Evolutionary conservation across 139 green algal species (phyloP).

Genomic region (Dunaliella sp.): DNA sequence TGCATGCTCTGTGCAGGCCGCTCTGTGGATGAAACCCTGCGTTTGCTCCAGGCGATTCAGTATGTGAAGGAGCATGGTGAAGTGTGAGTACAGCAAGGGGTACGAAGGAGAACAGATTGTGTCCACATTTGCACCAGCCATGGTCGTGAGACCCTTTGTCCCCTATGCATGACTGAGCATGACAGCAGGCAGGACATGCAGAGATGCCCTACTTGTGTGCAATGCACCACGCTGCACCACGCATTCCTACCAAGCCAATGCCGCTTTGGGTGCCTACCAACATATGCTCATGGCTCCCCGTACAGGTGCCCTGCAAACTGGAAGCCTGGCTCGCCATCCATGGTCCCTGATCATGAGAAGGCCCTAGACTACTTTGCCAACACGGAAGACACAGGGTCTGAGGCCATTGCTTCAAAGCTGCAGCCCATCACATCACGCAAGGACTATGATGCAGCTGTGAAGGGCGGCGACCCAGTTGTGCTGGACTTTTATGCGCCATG

Average conservation of each 20-base stretch:
- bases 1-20: no score
- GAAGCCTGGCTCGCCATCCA: conserved; percentile 89
- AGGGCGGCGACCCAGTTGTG: conserved; percentile 13
- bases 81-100: conserved; percentile 25
- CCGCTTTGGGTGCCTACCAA: no score
- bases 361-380: conserved; percentile 50
- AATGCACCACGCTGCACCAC: no score
- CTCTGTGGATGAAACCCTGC: conserved; percentile 90
- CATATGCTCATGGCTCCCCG: no score
- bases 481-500: conserved; percentile 57
- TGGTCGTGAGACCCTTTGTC: no score
- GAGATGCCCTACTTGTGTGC: no score
- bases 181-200: no score
- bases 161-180: no score
- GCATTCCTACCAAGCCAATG: no score
- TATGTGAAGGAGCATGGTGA: conserved; percentile 69
- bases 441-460: conserved; percentile 40
- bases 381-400: conserved; percentile 4
- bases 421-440: conserved; percentile 33
- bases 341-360: conserved; percentile 67
- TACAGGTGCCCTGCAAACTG: conserved; percentile 89
- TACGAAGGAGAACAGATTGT: no score
- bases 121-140: no score
- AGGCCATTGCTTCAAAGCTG: conserved; percentile 38
- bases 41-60: conserved; percentile 88